Evolutionary conservation across 2,329 filamentous ascomycete genomes (phyloP), one percentile per base, ranked within the genome.

Genomic region (Epichloe typhina): DNA sequence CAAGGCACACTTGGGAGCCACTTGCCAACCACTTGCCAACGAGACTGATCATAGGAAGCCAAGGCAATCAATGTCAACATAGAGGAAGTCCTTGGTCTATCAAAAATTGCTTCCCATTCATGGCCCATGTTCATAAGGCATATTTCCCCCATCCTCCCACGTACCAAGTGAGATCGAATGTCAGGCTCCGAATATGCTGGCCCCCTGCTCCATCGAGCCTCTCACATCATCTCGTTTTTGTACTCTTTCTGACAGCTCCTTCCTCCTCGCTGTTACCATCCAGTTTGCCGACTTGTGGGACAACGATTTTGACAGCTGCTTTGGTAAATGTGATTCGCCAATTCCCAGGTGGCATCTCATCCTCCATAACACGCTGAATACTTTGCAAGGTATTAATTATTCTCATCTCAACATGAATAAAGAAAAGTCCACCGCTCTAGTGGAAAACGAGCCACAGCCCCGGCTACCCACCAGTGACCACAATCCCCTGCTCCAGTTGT

Each of bases 361-460:
- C 45, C 45, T 44, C 31, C 37, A 33, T 37, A 41, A 45, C 31
- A 36, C 43, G 36, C 42, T 43, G 46, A 38, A 46, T 46, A 41
- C 43, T 37, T 46, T 38, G 40, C 43, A 35, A 50, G 49, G 43
- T 50, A 50, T 47, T 36, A 50, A 46, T 50, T 19, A 37, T 19
- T 36, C 36, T n/a, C 36, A 5, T 7, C 36, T 38, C 36, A 38
- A n/a, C 26, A 31, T 31, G 26, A 8, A 9, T n/a, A 36, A n/a
- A 7, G 2, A 35, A 35, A 35, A 15, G 3, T 21, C 47, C 31
- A 21, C 39, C 31, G 26, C 41, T 38, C 44, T 39, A 50, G 4
- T 50, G 31, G 5, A 46, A 37, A 46, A 9, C 17, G 26, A 36
- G 35, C 33, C 35, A 47, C 41, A 17, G 42, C 21, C 42, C 12